Base-by-base conservation (phyloP, 2,329 filamentous ascomycete genomes). In the Coleophoma eucalyptorum region DNA sequence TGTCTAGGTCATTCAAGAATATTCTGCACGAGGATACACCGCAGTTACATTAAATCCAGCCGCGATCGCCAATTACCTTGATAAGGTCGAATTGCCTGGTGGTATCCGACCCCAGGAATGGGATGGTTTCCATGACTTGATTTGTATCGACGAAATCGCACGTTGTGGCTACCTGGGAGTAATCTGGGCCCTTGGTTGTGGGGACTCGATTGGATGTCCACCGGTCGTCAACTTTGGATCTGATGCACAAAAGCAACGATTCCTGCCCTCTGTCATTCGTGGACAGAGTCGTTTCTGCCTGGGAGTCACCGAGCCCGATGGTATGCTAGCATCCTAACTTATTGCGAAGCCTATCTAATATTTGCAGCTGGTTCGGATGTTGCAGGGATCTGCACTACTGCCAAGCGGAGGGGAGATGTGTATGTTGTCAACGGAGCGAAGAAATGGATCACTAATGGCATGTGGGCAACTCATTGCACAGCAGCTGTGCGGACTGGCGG, bases 341-440 rank as follows among this genome's bases (percentile, higher is more conserved):
- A 19, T 21, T 12, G 16, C 6, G 4, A 32, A 32, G 8, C 26
- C 4, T 32, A 15, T 5, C 20, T 46, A 16, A n/a, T 32, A 46
- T 32, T 46, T 32, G 20, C 21, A 52, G 92, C 90, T 13, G 93
- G 92, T 45, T 90, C 86, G 57, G 93, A 97, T 66, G 93, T 97
- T 15, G 92, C 92, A 56, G 96, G 95, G 71, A 70, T 97, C 60
- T 92, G 85, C n/a, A 97, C 91, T 70, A 90, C 96, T 76, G 92
- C 93, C 37, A 95, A 95, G 78, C 80, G 96, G 49, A 89, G 81
- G 58, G 88, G 92, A 61, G 92, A 97, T 62, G 92, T 92, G 66
- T 97, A 93, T 73, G 96, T 97, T 58, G 92, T 97, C 73, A 97
- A 97, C 65, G 92, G 92, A 53, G 91, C 96, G 80, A 97, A 97